phyloP scores from a whole-genome alignment of 2,329 filamentous ascomycete genomes.

The Rutstroemia sp. region DNA sequence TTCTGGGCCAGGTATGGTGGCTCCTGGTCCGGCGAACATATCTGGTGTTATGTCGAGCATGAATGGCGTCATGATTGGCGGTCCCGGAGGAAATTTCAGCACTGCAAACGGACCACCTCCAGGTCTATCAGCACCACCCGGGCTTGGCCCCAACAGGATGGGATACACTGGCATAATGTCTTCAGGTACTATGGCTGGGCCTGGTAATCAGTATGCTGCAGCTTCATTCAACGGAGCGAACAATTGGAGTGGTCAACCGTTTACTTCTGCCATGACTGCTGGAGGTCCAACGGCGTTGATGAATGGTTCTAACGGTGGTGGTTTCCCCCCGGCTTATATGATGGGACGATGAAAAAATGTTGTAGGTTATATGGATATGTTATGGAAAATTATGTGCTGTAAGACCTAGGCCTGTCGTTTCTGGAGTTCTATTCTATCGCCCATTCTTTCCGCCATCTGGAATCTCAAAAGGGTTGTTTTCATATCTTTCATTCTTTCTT shows the following conservation, averaged over 20 bases:
- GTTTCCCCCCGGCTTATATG: constrained; percentile 31
- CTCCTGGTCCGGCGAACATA: constrained; percentile 35
- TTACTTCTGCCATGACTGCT: constrained; percentile 25
- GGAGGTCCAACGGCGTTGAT: constrained; percentile 25
- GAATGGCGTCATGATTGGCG: constrained; percentile 47
- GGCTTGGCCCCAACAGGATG: constrained; percentile 41
- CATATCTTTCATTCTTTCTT: constrained; percentile 14
- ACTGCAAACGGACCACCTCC: constrained; percentile 64
- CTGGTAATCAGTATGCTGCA: constrained; percentile 19
- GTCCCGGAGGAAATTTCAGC: constrained; percentile 23
- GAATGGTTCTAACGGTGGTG: constrained; percentile 22
- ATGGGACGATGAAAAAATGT: constrained; percentile 28
- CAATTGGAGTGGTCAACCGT: constrained; percentile 25
- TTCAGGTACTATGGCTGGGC: constrained; percentile 18
- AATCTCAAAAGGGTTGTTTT: constrained; percentile 8
- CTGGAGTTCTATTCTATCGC: constrained; percentile 14
- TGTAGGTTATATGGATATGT: not conserved
- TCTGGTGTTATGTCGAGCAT: constrained; percentile 44
- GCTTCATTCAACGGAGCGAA: constrained; percentile 22
- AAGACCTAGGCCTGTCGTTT: constrained; percentile 7
- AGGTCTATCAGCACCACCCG: constrained; percentile 69
- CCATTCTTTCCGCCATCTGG: not conserved
- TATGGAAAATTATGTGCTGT: not conserved
- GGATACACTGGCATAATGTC: constrained; percentile 21
- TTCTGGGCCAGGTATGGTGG: constrained; percentile 52